Conservation (phyloP, 1,139 yeast genomes). For the Magnusiomyces ingens region DNA sequence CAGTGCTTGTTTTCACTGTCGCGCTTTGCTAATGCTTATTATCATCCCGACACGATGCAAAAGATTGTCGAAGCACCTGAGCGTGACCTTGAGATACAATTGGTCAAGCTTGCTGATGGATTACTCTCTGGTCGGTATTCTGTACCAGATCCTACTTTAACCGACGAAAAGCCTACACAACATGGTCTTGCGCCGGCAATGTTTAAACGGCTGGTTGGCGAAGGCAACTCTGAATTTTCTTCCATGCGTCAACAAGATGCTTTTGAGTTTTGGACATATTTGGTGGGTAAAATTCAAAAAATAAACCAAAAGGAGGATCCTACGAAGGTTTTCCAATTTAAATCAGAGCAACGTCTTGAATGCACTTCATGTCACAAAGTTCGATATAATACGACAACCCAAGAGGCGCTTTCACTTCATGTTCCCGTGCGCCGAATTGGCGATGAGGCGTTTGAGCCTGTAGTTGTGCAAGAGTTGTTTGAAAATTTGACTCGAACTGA, state of each 20-base stretch:
- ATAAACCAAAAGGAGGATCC: conserved; percentile 33
- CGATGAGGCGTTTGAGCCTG: conserved; percentile 42
- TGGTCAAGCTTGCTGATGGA: conserved; percentile 76
- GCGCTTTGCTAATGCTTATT: conserved; percentile 31
- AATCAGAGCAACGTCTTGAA: conserved; percentile 55
- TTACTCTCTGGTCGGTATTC: conserved; percentile 69
- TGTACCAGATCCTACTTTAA: conserved; percentile 33
- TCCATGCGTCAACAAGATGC: conserved; percentile 94
- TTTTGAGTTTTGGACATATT: conserved; percentile 71
- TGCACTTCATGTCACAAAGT: conserved; percentile 61
- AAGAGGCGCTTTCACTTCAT: conserved; percentile 65
- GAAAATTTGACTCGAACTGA: conserved; percentile 45
- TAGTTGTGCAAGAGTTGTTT: conserved; percentile 49
- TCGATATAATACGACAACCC: conserved; percentile 47
- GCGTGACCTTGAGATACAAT: conserved; percentile 59
- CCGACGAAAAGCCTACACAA: conserved; percentile 47
- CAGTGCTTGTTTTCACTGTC: conserved; percentile 59
- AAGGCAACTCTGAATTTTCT: conserved; percentile 71
- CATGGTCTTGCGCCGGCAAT: conserved; percentile 69
- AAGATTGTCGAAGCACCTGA: conserved; percentile 46
- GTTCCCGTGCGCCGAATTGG: conserved; percentile 39
- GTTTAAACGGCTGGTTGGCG: conserved; percentile 71
- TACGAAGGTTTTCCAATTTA: conserved; percentile 55
- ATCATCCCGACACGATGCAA: conserved; percentile 15
- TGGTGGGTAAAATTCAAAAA: conserved; percentile 55